Base-by-base conservation (phyloP, 257 asterid genomes). In the Marsdenia floribunda region DNA sequence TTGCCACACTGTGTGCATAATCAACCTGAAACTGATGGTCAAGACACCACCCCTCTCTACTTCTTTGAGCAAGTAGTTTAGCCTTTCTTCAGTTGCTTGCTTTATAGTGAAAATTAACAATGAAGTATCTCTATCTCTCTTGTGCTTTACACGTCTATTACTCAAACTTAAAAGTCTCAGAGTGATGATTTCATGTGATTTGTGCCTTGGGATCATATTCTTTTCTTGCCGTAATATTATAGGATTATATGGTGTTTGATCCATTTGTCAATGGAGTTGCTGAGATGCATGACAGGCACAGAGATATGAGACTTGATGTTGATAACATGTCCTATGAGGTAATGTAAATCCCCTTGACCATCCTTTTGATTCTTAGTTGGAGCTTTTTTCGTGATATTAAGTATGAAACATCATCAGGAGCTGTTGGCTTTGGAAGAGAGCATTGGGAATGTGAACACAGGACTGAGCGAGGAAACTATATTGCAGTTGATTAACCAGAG, bases 241-340 rank as follows among this genome's bases (percentile, higher is more conserved):
- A 93, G 97, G 96, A 91, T 75, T 84, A 85, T 74, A 80, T 84
- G 83, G 77, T 87, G 72, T 80, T 90, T 15, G 94, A 90, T 88
- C 92, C 96, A 61, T 83, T 83, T n/a, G 79, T 83, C 42, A 80
- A 75, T 26, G 91, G 83, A 47, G 74, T 85, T 38, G 86, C 86
- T 0, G 96, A 90, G 87, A 50, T 85, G 89, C 96, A 85, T 22
- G 98, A 93, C 80, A 81, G 97, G 74, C 97, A 93, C 82, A 82
- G 94, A 76, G 96, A 85, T 50, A 82, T 93, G 97, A 88, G 98
- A 87, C 97, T 93, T 14, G 98, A 93, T 67, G 93, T 91, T 70
- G 98, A 91, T 80, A 91, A 87, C 54, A 93, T 91, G 98, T 87
- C 97, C 9, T 93, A 93, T 42, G 98, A 93, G 97, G 98, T 93